Conservation (phyloP, 192 early-diverging fungal genomes). For the Rhizoclosmatium sp. region DNA sequence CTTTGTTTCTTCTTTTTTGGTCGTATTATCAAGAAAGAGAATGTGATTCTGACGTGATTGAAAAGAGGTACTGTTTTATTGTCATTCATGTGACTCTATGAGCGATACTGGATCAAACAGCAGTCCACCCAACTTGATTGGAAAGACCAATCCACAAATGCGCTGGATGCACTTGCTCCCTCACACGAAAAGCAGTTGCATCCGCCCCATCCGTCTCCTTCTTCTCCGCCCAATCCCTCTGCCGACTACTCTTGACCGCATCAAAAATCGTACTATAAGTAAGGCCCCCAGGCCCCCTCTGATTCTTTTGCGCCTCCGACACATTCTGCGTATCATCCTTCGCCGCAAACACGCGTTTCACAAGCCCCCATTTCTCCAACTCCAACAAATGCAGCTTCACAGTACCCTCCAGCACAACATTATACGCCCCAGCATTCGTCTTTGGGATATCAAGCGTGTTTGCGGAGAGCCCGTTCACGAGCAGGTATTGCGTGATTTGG, state of each 20-base stretch:
- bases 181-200: neutral
- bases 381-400: conserved; percentile 12
- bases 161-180: conserved; percentile 19
- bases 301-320: neutral
- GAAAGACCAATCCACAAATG: conserved; percentile 11
- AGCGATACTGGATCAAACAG: neutral
- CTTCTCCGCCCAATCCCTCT: conserved; percentile 1
- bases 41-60: too few species aligned
- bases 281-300: conserved; percentile 5
- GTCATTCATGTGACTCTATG: too few species aligned
- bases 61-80: too few species aligned
- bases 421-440: neutral
- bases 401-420: neutral
- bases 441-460: neutral
- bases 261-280: conserved; percentile 14
- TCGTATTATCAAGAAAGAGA: too few species aligned
- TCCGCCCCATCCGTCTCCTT: neutral
- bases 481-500: neutral
- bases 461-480: neutral
- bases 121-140: neutral
- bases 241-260: neutral
- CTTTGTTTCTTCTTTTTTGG: too few species aligned
- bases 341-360: neutral
- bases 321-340: neutral
- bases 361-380: neutral